Conservation (phyloP, 73 alveolate genomes). For the Paramecium tetraurelia region DNA sequence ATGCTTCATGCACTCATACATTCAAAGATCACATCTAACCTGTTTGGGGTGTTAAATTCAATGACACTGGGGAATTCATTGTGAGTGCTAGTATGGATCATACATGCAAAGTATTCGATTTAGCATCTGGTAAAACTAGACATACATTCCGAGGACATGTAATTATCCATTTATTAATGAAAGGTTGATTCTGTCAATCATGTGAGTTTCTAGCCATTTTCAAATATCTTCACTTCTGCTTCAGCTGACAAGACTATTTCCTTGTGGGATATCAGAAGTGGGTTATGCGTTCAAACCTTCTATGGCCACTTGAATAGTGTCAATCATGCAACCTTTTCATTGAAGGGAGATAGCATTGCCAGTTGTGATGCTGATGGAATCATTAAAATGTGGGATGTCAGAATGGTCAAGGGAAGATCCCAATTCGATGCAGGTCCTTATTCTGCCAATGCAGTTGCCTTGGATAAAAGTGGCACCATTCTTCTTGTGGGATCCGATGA, state of each 20-base stretch:
- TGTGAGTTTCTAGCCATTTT: constrained; percentile 93
- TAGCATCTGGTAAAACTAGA: constrained; percentile 88
- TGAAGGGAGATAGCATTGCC: constrained; percentile 94
- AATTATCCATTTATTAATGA: not conserved
- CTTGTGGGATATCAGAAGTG: constrained; percentile 98
- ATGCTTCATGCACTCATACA: constrained; percentile 96
- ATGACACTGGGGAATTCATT: constrained; percentile 84
- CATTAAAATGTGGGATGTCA: constrained; percentile 98
- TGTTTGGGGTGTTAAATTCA: constrained; percentile 84
- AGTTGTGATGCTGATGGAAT: constrained; percentile 99
- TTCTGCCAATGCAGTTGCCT: constrained; percentile 93
- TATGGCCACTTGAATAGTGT: constrained; percentile 99
- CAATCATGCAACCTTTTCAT: constrained; percentile 90
- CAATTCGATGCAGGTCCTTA: constrained; percentile 95
- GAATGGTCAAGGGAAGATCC: constrained; percentile 97
- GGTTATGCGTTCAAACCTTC: constrained; percentile 96
- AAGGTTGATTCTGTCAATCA: constrained; percentile 96
- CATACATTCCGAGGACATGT: constrained; percentile 98
- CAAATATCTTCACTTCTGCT: constrained; percentile 94
- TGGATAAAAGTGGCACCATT: constrained; percentile 93
- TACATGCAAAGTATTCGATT: constrained; percentile 94
- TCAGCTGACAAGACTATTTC: constrained; percentile 99
- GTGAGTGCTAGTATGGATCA: constrained; percentile 98
- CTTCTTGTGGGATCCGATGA: constrained; percentile 92
- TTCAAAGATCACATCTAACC: constrained; percentile 98